Percentiles rank a stretch among this genome's conserved stretches.
phyloP scores from a whole-genome alignment of 768 basidiomycete genomes.

The Butyriboletus loyo region DNA sequence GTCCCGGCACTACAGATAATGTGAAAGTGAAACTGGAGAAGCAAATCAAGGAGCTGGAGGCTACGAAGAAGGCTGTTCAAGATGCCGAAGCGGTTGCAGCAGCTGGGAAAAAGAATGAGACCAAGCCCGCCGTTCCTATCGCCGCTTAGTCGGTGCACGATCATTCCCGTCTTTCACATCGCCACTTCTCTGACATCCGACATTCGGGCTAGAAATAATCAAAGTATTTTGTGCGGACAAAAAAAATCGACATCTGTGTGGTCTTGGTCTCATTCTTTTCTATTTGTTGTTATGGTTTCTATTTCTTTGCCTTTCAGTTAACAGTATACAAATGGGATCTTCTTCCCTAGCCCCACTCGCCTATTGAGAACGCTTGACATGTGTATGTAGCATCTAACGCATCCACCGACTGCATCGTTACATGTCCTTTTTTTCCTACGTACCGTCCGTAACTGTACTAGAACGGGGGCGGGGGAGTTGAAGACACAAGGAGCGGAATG shows the following conservation, averaged over 20 bases:
- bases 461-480: constrained; percentile 2
- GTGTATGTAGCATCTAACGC: constrained; percentile 24
- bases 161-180: not conserved
- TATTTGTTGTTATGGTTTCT: constrained; percentile 19
- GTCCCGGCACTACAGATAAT: constrained; percentile 23
- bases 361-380: constrained; percentile 10
- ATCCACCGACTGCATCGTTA: constrained; percentile 6
- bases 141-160: constrained; percentile 23
- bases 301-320: constrained; percentile 5
- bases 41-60: constrained; percentile 64
- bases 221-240: constrained; percentile 7
- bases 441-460: constrained; percentile 16
- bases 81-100: constrained; percentile 60
- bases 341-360: constrained; percentile 3
- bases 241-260: constrained; percentile 16
- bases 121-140: constrained; percentile 43
- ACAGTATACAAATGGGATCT: constrained; percentile 12
- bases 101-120: constrained; percentile 58
- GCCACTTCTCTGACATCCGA: not conserved
- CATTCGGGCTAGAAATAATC: constrained; percentile 12
- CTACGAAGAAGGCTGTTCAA: constrained; percentile 64
- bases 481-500: constrained; percentile 12
- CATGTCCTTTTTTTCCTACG: constrained; percentile 9
- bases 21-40: constrained; percentile 50
- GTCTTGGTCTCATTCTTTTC: constrained; percentile 13